These are phyloP conservation scores for Strobilomyces dryophilus DNA, from an alignment of 768 basidiomycete genomes.

Conservation along the genomic window DNA sequence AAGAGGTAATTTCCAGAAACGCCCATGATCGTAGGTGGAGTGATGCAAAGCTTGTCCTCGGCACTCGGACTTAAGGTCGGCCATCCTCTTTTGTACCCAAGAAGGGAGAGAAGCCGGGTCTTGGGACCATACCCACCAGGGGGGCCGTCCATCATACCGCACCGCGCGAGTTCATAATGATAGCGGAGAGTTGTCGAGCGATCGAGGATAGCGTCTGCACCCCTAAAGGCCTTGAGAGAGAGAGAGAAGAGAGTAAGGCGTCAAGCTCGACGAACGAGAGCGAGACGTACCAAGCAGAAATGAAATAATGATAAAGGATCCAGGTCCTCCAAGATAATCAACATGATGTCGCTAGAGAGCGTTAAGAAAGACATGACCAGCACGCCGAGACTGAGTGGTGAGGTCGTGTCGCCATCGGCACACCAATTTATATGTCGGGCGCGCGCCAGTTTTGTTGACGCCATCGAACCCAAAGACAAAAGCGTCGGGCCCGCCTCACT, in stretches of 20 bases:
- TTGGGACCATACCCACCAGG: slow-evolving; percentile 15
- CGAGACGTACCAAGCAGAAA: slow-evolving; percentile 24
- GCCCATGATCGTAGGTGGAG: slow-evolving; percentile 31
- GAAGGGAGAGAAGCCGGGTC: slow-evolving; percentile 26
- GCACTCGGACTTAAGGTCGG: slow-evolving; percentile 28
- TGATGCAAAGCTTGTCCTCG: slow-evolving; percentile 30
- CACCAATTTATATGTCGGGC: slow-evolving; percentile 30
- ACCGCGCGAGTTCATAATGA: slow-evolving; percentile 29
- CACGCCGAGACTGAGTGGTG: slow-evolving; percentile 27
- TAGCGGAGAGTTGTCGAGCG: slow-evolving; percentile 30
- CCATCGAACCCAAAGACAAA: slow-evolving; percentile 31
- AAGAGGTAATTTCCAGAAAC: slow-evolving; percentile 31
- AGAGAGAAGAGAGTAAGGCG: background rate
- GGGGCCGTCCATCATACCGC: slow-evolving; percentile 28
- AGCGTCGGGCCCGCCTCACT: slow-evolving; percentile 30
- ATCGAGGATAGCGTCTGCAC: slow-evolving; percentile 18
- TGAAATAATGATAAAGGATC: slow-evolving; percentile 31
- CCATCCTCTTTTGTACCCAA: slow-evolving; percentile 31
- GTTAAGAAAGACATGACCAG: slow-evolving; percentile 34
- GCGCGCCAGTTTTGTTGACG: slow-evolving; percentile 19
- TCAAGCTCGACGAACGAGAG: background rate
- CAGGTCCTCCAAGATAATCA: slow-evolving; percentile 32
- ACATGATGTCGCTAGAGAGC: slow-evolving; percentile 28
- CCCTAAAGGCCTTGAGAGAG: slow-evolving; percentile 21
- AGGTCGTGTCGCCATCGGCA: slow-evolving; percentile 5